Conservation (phyloP, 148 eudicot genomes). For the Nyssa sinensis region DNA sequence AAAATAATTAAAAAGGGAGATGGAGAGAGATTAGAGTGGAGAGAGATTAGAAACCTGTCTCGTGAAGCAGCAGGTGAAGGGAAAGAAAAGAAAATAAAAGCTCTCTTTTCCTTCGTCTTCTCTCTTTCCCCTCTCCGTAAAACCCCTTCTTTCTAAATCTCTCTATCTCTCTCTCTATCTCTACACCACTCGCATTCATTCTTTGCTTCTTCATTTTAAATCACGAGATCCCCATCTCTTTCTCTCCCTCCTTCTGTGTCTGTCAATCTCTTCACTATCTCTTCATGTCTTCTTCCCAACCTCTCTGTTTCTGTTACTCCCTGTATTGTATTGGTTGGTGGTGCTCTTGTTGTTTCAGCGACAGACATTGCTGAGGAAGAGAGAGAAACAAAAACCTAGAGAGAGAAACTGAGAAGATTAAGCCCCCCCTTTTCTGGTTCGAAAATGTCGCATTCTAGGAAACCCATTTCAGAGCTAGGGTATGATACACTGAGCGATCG, state of each 20-base stretch:
- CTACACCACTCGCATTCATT: constrained; percentile 67
- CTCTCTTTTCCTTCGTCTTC: background rate
- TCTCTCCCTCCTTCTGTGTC: constrained; percentile 4
- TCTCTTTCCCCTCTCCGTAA: background rate
- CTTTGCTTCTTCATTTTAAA: constrained; percentile 60
- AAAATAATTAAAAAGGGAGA: background rate
- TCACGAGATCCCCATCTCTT: constrained; percentile 83
- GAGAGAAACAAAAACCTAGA: background rate
- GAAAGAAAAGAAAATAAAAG: constrained; percentile 22
- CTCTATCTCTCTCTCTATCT: no score
- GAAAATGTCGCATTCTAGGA: constrained; percentile 43
- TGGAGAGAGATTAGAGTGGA: background rate
- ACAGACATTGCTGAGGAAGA: constrained; percentile 13
- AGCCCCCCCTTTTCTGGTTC: background rate
- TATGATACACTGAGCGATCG: constrained; percentile 43
- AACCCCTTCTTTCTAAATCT: constrained; percentile 1
- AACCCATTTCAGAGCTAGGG: constrained; percentile 37
- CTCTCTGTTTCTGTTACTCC: constrained; percentile 14
- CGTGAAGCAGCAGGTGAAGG: constrained; percentile 34
- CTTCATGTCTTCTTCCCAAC: constrained; percentile 23
- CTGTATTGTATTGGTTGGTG: constrained; percentile 17
- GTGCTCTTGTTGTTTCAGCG: background rate
- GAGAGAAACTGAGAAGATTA: constrained; percentile 4
- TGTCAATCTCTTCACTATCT: constrained; percentile 17
- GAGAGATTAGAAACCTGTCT: constrained; percentile 14